Evolutionary conservation across 495 filamentous ascomycete genomes (phyloP).

Genomic region (Glonium stellatum): DNA sequence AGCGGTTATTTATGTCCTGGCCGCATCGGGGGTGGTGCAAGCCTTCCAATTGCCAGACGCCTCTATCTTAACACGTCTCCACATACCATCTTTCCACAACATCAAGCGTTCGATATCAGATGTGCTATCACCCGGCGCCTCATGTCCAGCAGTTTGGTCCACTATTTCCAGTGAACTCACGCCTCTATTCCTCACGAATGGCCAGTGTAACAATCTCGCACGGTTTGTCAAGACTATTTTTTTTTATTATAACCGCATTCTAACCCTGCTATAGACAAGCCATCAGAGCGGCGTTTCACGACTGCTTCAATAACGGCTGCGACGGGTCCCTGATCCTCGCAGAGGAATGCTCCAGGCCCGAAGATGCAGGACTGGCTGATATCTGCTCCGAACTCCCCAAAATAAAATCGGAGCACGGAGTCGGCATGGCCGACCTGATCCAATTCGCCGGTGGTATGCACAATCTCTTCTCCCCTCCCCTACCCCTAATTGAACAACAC

Average conservation of each 20-base stretch:
- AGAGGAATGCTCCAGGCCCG: slow-evolving; percentile 19
- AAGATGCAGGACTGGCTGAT: slow-evolving; percentile 20
- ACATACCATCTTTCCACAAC: not conserved
- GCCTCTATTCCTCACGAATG: slow-evolving; percentile 18
- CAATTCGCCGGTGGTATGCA: slow-evolving; percentile 29
- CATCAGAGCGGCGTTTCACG: slow-evolving; percentile 30
- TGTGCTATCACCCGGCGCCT: not conserved
- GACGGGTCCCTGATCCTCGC: slow-evolving; percentile 30
- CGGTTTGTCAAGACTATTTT: not conserved
- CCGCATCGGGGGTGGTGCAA: not conserved
- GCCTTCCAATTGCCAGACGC: not conserved
- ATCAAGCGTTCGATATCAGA: not conserved
- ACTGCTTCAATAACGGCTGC: slow-evolving; percentile 30
- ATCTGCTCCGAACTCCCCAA: slow-evolving; percentile 12
- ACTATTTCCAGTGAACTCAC: slow-evolving; percentile 20
- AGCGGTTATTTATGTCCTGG: not conserved
- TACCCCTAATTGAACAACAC: not conserved
- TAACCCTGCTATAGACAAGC: slow-evolving; percentile 10
- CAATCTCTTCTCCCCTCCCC: not conserved
- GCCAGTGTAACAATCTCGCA: slow-evolving; percentile 27
- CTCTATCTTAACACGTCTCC: not conserved
- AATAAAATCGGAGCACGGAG: slow-evolving; percentile 14
- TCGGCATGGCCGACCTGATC: slow-evolving; percentile 29
- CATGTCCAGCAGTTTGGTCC: slow-evolving; percentile 26
- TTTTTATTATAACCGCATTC: not conserved